Evolutionary conservation across 306 rosid genomes (phyloP).

Genomic region (Styphnolobium japonicum): DNA sequence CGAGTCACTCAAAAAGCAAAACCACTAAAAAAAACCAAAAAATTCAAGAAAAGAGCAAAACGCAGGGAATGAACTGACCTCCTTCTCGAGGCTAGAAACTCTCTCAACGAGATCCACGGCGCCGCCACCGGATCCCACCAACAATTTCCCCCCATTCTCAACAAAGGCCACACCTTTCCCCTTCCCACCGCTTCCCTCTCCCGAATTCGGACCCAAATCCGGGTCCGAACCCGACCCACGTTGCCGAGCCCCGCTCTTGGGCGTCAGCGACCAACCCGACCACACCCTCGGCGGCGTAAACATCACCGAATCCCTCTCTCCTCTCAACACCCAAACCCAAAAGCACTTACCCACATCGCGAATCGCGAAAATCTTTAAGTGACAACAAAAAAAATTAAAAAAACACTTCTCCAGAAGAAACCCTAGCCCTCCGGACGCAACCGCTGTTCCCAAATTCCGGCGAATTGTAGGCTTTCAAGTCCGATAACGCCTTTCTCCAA

Average conservation of each 20-base stretch:
- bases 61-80: constrained; percentile 51
- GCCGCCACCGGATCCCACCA: constrained; percentile 43
- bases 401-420: neutral
- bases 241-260: constrained; percentile 54
- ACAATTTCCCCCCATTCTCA: constrained; percentile 58
- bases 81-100: constrained; percentile 64
- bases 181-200: constrained; percentile 46
- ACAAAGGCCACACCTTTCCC: constrained; percentile 54
- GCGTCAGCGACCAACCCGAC: constrained; percentile 69
- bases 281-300: constrained; percentile 73
- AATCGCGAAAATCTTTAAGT: neutral
- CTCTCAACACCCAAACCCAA: constrained; percentile 18
- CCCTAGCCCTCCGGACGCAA: constrained; percentile 70
- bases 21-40: neutral
- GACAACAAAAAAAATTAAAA: neutral
- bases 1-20: neutral
- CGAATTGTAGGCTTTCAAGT: constrained; percentile 68
- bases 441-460: constrained; percentile 77
- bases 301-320: constrained; percentile 50
- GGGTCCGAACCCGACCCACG: constrained; percentile 48
- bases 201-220: constrained; percentile 36
- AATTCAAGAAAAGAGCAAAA: neutral
- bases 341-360: constrained; percentile 8
- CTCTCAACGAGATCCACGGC: constrained; percentile 49
- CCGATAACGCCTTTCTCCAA: constrained; percentile 86